Conservation (phyloP, 2,329 filamentous ascomycete genomes). For the Fusarium marasasianum region DNA sequence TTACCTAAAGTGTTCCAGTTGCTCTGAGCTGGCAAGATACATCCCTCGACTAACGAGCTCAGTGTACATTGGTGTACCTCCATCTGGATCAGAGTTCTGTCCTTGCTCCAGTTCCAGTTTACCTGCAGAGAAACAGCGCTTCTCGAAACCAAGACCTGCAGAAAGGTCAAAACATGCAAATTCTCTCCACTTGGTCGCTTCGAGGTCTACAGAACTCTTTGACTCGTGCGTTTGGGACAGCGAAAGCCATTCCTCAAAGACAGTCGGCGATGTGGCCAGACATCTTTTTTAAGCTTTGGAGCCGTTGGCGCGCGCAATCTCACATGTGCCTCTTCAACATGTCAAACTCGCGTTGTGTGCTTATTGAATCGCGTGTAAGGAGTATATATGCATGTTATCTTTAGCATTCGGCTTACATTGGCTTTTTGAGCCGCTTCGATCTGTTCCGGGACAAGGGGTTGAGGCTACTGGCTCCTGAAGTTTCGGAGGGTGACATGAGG, state of each 20-base stretch:
- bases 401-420: conserved; percentile 3
- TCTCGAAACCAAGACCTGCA: conserved; percentile 41
- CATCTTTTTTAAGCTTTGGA: conserved; percentile 18
- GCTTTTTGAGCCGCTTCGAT: conserved; percentile 13
- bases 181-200: conserved; percentile 32
- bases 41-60: background rate
- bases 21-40: conserved; percentile 20
- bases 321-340: conserved; percentile 14
- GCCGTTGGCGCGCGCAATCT: conserved; percentile 23
- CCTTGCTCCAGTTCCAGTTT: conserved; percentile 30
- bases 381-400: background rate
- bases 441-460: background rate
- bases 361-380: conserved; percentile 16
- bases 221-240: background rate
- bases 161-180: conserved; percentile 12
- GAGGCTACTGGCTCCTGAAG: background rate
- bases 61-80: conserved; percentile 6
- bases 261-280: background rate
- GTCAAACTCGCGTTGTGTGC: conserved; percentile 18
- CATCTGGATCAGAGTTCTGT: background rate
- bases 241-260: conserved; percentile 27
- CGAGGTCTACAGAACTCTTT: background rate
- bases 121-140: conserved; percentile 23
- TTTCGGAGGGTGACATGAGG: background rate
- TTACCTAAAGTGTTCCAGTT: conserved; percentile 14